Percentiles rank a stretch among this genome's conserved stretches.
These are phyloP conservation scores for Somion occarium DNA, from an alignment of 1,284 basidiomycete species.

Conservation along the genomic window DNA sequence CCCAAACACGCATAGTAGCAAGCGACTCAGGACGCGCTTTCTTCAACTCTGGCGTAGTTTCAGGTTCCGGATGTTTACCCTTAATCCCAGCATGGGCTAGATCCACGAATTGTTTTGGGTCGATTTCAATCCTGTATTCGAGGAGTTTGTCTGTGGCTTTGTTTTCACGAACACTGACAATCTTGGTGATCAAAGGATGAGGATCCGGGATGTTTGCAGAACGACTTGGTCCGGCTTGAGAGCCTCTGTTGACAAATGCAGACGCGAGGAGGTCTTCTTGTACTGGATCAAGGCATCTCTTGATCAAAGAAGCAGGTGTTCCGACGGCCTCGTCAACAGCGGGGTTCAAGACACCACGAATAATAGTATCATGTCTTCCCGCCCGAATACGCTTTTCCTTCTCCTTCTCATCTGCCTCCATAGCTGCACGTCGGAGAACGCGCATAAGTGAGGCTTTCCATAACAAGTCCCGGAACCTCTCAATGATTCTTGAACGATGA, in stretches of 20 bases:
- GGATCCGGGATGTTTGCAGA: slow-evolving; percentile 15
- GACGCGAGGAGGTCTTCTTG: slow-evolving; percentile 24
- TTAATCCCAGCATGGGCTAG: slow-evolving; percentile 35
- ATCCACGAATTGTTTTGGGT: slow-evolving; percentile 34
- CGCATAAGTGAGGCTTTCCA: slow-evolving; percentile 38
- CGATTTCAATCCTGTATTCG: slow-evolving; percentile 40
- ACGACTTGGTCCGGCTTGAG: slow-evolving; percentile 5
- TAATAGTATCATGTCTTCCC: slow-evolving; percentile 16
- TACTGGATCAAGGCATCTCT: slow-evolving; percentile 25
- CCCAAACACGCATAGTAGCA: slow-evolving; percentile 32
- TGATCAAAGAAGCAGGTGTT: slow-evolving; percentile 31
- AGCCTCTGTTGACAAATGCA: slow-evolving; percentile 31
- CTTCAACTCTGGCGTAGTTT: slow-evolving; percentile 12
- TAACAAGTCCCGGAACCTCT: slow-evolving; percentile 35
- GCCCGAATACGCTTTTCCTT: slow-evolving; percentile 16
- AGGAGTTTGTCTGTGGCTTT: slow-evolving; percentile 37
- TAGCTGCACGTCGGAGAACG: slow-evolving; percentile 35
- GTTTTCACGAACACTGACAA: slow-evolving; percentile 30
- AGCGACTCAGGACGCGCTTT: slow-evolving; percentile 27
- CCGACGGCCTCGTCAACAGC: slow-evolving; percentile 26
- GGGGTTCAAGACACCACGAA: slow-evolving; percentile 21
- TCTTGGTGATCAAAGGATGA: slow-evolving; percentile 29
- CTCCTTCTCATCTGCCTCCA: slow-evolving; percentile 36
- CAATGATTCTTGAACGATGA: slow-evolving; percentile 34
- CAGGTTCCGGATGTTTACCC: slow-evolving; percentile 29